These are phyloP conservation scores for Astragalus membranaceus DNA, from an alignment of 306 rosid genomes.

Conservation along the genomic window DNA sequence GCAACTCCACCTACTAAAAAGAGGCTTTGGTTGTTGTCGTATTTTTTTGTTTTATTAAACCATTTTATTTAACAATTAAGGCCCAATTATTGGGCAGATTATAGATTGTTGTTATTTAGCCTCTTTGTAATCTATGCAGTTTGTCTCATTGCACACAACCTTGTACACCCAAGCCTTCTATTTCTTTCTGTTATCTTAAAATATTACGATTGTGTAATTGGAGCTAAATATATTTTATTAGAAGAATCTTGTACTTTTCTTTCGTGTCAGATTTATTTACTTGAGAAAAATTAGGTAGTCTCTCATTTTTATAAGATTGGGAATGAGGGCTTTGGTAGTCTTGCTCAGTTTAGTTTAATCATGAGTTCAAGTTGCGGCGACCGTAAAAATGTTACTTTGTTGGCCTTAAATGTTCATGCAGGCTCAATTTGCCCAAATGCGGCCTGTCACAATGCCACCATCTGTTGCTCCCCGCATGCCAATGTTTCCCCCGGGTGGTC, in stretches of 20 bases:
- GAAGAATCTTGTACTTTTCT: neutral
- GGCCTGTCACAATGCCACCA: conserved; percentile 78
- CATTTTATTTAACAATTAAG: neutral
- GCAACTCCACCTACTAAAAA: neutral
- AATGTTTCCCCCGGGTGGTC: conserved; percentile 95
- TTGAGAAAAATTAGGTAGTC: neutral
- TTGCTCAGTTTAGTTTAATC: neutral
- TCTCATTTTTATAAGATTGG: neutral
- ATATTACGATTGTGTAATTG: neutral
- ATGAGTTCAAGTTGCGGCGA: neutral
- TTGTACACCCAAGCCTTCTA: neutral
- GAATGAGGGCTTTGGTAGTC: neutral
- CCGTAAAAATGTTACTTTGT: neutral
- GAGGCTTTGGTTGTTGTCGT: neutral
- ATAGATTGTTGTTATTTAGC: neutral
- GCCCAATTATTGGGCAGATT: neutral
- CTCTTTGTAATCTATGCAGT: neutral
- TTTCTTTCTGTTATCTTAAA: neutral
- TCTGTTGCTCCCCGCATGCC: conserved; percentile 96
- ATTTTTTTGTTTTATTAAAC: neutral
- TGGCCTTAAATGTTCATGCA: conserved; percentile 22
- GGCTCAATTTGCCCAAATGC: conserved; percentile 98
- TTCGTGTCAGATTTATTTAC: neutral
- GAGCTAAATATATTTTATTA: neutral
- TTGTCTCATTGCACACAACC: neutral